phyloP scores from a whole-genome alignment of 2,329 filamentous ascomycete genomes.

The Colletotrichum tamarilloi region DNA sequence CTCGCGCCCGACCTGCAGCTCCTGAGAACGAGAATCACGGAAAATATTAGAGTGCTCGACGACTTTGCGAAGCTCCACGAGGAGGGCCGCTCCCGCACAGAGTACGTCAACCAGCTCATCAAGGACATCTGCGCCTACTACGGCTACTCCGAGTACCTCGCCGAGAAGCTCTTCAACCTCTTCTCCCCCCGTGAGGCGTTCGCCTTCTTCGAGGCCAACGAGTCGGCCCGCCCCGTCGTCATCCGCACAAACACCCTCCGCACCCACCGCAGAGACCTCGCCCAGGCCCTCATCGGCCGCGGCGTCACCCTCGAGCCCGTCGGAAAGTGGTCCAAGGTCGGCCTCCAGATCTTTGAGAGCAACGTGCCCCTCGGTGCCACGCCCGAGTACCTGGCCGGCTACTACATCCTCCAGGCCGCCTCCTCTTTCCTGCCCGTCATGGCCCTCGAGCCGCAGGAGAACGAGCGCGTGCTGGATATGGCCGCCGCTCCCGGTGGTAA shows the following conservation, averaged over 20 bases:
- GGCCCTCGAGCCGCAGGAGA: constrained; percentile 92
- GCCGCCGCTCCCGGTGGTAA: constrained; percentile 96
- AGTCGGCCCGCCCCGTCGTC: constrained; percentile 91
- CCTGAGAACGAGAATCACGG: constrained; percentile 87
- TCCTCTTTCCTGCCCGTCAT: constrained; percentile 98
- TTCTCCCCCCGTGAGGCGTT: constrained; percentile 95
- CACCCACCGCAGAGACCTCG: constrained; percentile 80
- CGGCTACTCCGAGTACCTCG: constrained; percentile 93
- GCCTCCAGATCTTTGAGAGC: constrained; percentile 94
- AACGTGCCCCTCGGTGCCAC: constrained; percentile 89
- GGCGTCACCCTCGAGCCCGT: constrained; percentile 96
- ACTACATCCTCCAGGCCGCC: constrained; percentile 97
- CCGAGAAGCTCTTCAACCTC: constrained; percentile 92
- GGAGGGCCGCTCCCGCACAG: constrained; percentile 82
- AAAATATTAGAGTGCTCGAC: constrained; percentile 90
- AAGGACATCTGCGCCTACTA: constrained; percentile 97
- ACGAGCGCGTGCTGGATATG: constrained; percentile 89
- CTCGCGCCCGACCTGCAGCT: constrained; percentile 92
- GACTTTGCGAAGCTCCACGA: constrained; percentile 87
- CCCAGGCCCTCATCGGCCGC: constrained; percentile 93
- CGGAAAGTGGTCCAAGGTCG: constrained; percentile 98
- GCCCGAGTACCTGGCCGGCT: constrained; percentile 94
- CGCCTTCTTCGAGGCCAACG: constrained; percentile 99
- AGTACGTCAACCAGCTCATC: constrained; percentile 88
- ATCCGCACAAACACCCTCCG: constrained; percentile 97